Evolutionary conservation across 805 yeast genomes (phyloP), one percentile per base, ranked within the genome.

Genomic region (Yamadazyma ubonensis): DNA sequence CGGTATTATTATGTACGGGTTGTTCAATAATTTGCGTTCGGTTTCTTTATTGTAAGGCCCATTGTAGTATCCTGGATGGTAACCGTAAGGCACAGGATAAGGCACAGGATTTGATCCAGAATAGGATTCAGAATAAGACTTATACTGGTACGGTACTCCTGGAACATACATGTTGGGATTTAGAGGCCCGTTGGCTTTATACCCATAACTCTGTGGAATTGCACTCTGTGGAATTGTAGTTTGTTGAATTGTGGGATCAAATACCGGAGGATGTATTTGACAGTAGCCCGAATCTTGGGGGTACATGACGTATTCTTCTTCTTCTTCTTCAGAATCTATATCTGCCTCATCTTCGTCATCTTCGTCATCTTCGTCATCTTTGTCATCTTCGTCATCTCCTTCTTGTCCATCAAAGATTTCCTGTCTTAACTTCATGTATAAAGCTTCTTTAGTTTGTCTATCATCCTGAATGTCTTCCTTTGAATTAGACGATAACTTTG

Each of bases 351-450:
- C 25, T n/a, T 39, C 23, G n/a, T 34, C 36, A 14, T 33, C 30
- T 9, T 36, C 45, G 11, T 34, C 26, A 16, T 29, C 33, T 9
- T 36, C 39, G 10, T 33, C 28, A 6, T 41, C 28, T 4, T 30
- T 31, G 4, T 20, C 32, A 2, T 44, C 55, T n/a, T 48, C 50
- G 4, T 47, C 55, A 7, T 48, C 46, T 2, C 41, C 41, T 5
- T 37, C 43, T 6, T 44, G 51, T n/a, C 42, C 41, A 11, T 45
- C 44, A 44, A 70, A 68, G 16, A 70, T 70, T 32, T 68, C 52
- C 19, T 62, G 67, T 22, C 74, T 50, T 8, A 69, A 61, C 44
- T 62, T 62, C 44, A 54, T 57, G 44, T 70, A 70, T 22, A 65
- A 54, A 10, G 67, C 72, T 32, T 65, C 60, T 36, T 55, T 58